A percentile compares a stretch with the other conserved stretches of the same genome.
These are phyloP conservation scores for Talaromyces trachyspermus DNA, from an alignment of 495 filamentous ascomycete genomes.

Conservation along the genomic window DNA sequence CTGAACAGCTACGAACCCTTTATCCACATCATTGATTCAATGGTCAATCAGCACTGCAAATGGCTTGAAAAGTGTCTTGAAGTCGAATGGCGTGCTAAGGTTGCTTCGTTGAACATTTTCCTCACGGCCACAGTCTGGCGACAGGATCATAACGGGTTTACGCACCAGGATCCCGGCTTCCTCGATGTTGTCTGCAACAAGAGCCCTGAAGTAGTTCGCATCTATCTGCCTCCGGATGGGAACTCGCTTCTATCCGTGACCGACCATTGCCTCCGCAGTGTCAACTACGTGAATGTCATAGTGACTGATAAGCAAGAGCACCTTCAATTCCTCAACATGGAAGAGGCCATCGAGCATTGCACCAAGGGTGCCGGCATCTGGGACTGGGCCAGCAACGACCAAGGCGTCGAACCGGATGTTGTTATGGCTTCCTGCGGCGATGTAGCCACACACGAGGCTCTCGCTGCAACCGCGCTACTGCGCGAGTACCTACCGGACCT, in stretches of 20 bases:
- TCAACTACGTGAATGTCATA: slow-evolving; percentile 71
- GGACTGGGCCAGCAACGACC: slow-evolving; percentile 52
- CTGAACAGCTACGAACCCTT: slow-evolving; percentile 75
- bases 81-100: slow-evolving; percentile 59
- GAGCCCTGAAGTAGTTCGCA: slow-evolving; percentile 64
- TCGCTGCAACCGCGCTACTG: slow-evolving; percentile 60
- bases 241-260: slow-evolving; percentile 62
- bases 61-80: slow-evolving; percentile 71
- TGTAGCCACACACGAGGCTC: slow-evolving; percentile 59
- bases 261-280: slow-evolving; percentile 60
- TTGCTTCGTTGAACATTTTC: slow-evolving; percentile 66
- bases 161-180: slow-evolving; percentile 72
- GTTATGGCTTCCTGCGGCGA: slow-evolving; percentile 68
- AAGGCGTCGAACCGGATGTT: slow-evolving; percentile 55
- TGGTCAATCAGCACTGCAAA: slow-evolving; percentile 77
- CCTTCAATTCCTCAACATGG: slow-evolving; percentile 62
- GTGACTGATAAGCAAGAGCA: slow-evolving; percentile 72
- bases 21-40: slow-evolving; percentile 70
- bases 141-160: slow-evolving; percentile 76
- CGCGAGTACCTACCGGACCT: slow-evolving; percentile 56
- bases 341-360: slow-evolving; percentile 60
- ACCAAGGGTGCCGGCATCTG: slow-evolving; percentile 59
- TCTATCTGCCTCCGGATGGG: slow-evolving; percentile 69
- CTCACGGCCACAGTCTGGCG: slow-evolving; percentile 69
- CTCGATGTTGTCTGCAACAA: slow-evolving; percentile 70